Evolutionary conservation across 441 rosid species (phyloP).

Genomic region (Adansonia rubrostipa): DNA sequence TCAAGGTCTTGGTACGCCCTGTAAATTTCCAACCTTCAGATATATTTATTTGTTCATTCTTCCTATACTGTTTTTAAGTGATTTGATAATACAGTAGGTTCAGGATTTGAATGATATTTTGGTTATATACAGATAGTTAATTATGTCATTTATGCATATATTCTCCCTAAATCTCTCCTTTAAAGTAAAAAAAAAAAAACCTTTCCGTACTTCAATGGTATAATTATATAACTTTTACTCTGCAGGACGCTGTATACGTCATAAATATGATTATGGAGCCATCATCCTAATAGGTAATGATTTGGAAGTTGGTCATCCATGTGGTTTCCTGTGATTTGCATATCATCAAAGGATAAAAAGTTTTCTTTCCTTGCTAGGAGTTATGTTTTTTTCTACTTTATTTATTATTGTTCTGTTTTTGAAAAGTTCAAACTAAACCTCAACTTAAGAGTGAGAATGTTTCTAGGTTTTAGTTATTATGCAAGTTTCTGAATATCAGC

Average conservation of each 20-base stretch:
- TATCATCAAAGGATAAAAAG: not conserved
- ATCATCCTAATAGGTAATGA: constrained; percentile 79
- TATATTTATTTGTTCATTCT: constrained; percentile 20
- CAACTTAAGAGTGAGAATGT: not conserved
- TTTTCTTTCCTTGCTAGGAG: not conserved
- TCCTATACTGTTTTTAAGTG: constrained; percentile 18
- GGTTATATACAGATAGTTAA: not conserved
- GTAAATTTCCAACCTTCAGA: constrained; percentile 24
- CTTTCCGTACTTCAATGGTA: not conserved
- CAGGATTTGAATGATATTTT: constrained; percentile 7
- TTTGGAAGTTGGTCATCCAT: constrained; percentile 17
- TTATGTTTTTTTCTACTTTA: not conserved
- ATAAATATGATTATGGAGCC: constrained; percentile 92
- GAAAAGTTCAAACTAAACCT: not conserved
- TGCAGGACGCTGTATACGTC: constrained; percentile 95
- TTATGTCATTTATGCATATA: constrained; percentile 15
- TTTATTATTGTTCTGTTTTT: not conserved
- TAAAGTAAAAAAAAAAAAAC: not conserved
- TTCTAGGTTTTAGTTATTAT: not conserved
- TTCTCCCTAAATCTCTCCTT: not conserved
- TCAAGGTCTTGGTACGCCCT: constrained; percentile 86
- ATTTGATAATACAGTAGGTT: constrained; percentile 9
- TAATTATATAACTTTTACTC: constrained; percentile 23
- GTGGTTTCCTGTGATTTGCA: not conserved
- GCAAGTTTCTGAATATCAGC: not conserved